Conservation (phyloP, 768 basidiomycete species). For the Russula griseocarnosa region DNA sequence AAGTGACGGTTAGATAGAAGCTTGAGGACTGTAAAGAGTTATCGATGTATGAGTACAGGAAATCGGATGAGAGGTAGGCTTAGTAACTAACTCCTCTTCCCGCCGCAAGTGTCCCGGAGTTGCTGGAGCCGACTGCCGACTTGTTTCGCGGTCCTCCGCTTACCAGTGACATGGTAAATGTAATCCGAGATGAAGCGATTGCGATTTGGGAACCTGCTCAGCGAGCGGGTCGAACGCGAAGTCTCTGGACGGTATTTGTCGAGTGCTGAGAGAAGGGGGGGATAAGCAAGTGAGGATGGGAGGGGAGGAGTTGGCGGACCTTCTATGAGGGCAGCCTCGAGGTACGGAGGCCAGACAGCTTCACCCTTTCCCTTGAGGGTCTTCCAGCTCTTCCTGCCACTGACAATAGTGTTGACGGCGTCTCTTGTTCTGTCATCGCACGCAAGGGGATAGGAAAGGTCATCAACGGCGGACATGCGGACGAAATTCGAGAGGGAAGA, state of each 20-base stretch:
- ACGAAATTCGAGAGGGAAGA: constrained; percentile 27
- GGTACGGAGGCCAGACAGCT: constrained; percentile 74
- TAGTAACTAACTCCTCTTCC: constrained; percentile 57
- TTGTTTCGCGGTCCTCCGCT: constrained; percentile 69
- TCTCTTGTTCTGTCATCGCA: constrained; percentile 38
- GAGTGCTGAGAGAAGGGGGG: constrained; percentile 44
- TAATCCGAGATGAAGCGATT: constrained; percentile 80
- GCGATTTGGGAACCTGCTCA: constrained; percentile 73
- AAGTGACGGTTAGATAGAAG: constrained; percentile 27
- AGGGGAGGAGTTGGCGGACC: constrained; percentile 40
- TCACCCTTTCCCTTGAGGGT: constrained; percentile 63
- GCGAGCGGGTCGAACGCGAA: constrained; percentile 64
- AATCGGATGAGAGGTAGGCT: constrained; percentile 23
- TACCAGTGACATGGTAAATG: constrained; percentile 65
- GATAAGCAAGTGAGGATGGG: constrained; percentile 10
- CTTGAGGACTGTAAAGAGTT: constrained; percentile 28
- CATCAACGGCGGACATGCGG: constrained; percentile 29
- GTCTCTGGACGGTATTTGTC: constrained; percentile 69
- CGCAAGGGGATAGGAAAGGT: constrained; percentile 25
- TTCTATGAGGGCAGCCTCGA: constrained; percentile 74
- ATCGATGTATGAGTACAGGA: constrained; percentile 16
- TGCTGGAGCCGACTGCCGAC: constrained; percentile 79
- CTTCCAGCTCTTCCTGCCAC: constrained; percentile 71
- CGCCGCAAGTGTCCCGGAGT: constrained; percentile 67
- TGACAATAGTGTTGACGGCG: constrained; percentile 63